Evolutionary conservation across 2,329 filamentous ascomycete species (phyloP).

Genomic region (Reticulascus tulasneorum): DNA sequence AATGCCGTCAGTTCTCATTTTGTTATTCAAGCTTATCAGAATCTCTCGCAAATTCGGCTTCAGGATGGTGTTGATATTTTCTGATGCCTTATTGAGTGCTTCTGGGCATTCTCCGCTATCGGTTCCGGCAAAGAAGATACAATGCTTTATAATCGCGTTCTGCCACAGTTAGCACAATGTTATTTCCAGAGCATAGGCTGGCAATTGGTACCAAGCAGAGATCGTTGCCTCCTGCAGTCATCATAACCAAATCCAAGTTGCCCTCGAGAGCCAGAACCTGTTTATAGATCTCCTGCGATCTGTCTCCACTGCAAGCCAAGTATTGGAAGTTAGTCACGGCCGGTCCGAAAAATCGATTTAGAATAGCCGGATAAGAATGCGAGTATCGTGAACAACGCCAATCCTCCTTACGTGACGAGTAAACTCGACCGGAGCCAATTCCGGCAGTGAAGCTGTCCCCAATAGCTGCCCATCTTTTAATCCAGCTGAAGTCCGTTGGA

Average conservation of each 20-base stretch:
- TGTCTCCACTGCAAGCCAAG: constrained; percentile 22
- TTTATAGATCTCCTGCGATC: constrained; percentile 21
- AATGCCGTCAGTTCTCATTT: constrained; percentile 24
- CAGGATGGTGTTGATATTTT: constrained; percentile 22
- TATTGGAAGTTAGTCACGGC: constrained; percentile 23
- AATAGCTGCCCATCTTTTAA: constrained; percentile 28
- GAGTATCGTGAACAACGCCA: constrained; percentile 26
- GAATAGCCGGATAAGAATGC: constrained; percentile 20
- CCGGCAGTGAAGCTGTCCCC: constrained; percentile 34
- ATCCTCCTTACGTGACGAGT: not conserved
- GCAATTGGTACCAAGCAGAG: constrained; percentile 28
- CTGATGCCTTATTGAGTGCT: constrained; percentile 18
- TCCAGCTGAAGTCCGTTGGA: constrained; percentile 16
- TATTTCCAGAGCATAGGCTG: no score
- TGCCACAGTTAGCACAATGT: no score
- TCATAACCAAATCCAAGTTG: constrained; percentile 26
- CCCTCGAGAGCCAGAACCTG: constrained; percentile 20
- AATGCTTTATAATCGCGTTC: no score
- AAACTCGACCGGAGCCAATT: constrained; percentile 18
- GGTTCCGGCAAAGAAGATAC: constrained; percentile 15
- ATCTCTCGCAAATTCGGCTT: constrained; percentile 25
- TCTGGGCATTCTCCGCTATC: constrained; percentile 13
- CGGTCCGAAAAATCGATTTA: constrained; percentile 19
- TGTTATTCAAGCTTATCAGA: no score
- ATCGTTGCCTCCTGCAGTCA: constrained; percentile 35